Evolutionary conservation across 768 basidiomycete species (phyloP), one percentile per base, ranked within the genome.

Genomic region (Panellus pusillus): DNA sequence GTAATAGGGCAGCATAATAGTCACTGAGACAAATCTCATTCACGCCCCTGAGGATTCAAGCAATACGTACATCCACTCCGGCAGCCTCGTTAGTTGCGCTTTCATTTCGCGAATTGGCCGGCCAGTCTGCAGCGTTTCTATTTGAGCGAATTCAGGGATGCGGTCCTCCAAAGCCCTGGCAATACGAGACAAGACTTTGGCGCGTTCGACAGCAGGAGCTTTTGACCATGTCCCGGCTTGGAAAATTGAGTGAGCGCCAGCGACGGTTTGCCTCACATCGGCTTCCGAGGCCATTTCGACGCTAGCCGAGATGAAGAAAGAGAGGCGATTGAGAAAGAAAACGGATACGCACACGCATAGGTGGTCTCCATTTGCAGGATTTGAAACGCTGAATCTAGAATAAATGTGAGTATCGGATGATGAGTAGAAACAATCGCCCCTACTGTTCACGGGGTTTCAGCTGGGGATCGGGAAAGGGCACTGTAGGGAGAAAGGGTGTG

Each of bases 91-190:
- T 4, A 94, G 75, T 68, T 94, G 92, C 0, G 83, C 82, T 17
- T 75, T 81, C 90, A 94, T 92, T 69, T 94, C 91, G 12, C 88
- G 77, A 42, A 91, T 84, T n/a, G 88, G 74, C 49, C 90, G 76
- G 11, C 91, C 91, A 0, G 91, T 93, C 67, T 93, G 91, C 44
- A 84, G 53, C 1, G 83, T 81, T 68, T 93, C 91, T 17, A 87
- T 70, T 36, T 70, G 66, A 2, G 89, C 87, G 12, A 91, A 65
- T 20, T 83, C 77, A 0, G 80, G 74, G 15, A 87, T 69, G 58
- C 72, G 77, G 15, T 73, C 72, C 60, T 86, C 84, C 9, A 93
- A 74, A 6, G 76, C 65, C 9, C 81, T 74, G 9, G 90, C 89
- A 32, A 93, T 74, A 40, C 77, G 79, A 3, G 82, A 76, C 6